Conservation (phyloP, 192 early-diverging fungal genomes). For the Backusella liffmaniae region DNA sequence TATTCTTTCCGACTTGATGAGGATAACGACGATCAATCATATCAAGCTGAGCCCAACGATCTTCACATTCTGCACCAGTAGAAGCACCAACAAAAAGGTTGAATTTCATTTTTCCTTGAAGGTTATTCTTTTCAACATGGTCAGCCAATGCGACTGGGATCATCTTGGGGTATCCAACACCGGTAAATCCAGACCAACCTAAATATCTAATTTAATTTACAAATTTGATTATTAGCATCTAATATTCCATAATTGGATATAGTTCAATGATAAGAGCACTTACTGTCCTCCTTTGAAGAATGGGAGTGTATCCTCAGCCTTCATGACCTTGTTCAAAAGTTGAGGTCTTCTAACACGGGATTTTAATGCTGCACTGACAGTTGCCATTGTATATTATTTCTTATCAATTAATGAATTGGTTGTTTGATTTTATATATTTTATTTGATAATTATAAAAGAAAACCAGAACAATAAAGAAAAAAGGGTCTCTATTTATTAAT, state of each 20-base stretch:
- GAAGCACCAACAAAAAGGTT: slow-evolving; percentile 40
- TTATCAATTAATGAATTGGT: background rate
- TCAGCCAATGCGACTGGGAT: slow-evolving; percentile 39
- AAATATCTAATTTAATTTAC: slow-evolving; percentile 7
- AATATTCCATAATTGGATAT: background rate
- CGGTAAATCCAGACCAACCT: slow-evolving; percentile 15
- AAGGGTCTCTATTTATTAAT: background rate
- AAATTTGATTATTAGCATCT: background rate
- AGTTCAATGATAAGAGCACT: background rate
- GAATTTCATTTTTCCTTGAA: slow-evolving; percentile 42
- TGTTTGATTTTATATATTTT: background rate
- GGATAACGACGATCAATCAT: slow-evolving; percentile 45
- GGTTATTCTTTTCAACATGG: slow-evolving; percentile 39
- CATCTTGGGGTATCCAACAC: slow-evolving; percentile 43
- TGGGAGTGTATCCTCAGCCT: slow-evolving; percentile 29
- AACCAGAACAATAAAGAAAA: background rate
- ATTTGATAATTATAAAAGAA: background rate
- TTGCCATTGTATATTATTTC: slow-evolving; percentile 22
- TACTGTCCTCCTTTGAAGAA: slow-evolving; percentile 41
- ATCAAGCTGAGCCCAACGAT: slow-evolving; percentile 35
- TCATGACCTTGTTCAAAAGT: slow-evolving; percentile 35
- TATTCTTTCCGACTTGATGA: slow-evolving; percentile 37
- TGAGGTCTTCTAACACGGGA: slow-evolving; percentile 31
- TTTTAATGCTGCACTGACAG: slow-evolving; percentile 29
- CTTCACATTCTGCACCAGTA: slow-evolving; percentile 30